These are phyloP conservation scores for Zygnema circumcarinatum DNA, from an alignment of 139 green algal species.

Conservation along the genomic window DNA sequence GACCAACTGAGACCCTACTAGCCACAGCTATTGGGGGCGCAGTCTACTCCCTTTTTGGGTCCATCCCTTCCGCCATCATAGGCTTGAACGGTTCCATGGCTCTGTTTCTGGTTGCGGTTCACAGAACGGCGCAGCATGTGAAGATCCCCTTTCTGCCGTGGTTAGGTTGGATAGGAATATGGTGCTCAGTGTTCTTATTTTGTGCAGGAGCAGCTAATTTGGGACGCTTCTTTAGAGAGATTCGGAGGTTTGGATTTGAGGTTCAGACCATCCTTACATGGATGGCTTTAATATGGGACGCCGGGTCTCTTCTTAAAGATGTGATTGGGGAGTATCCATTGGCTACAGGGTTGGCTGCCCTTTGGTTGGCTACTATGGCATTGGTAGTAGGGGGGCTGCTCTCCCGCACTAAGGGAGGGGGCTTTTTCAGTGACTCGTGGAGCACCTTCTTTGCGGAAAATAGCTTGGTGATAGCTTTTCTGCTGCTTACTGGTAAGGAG, in stretches of 20 bases:
- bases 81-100: not conserved
- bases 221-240: not conserved
- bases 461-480: too few relatives aligned
- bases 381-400: not conserved
- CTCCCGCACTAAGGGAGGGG: too few relatives aligned
- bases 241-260: not conserved
- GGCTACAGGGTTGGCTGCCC: not conserved
- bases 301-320: not conserved
- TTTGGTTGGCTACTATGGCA: not conserved
- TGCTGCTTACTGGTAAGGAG: too few relatives aligned
- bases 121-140: not conserved
- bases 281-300: not conserved
- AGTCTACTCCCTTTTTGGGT: not conserved
- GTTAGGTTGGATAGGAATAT: not conserved
- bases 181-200: not conserved
- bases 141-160: not conserved
- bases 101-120: not conserved
- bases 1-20: not conserved
- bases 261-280: not conserved
- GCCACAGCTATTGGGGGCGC: not conserved
- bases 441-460: too few relatives aligned
- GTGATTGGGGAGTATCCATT: not conserved
- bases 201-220: not conserved
- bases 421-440: not conserved
- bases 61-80: not conserved